phyloP scores from a whole-genome alignment of 1,284 basidiomycete genomes.

The Naganishia albida region DNA sequence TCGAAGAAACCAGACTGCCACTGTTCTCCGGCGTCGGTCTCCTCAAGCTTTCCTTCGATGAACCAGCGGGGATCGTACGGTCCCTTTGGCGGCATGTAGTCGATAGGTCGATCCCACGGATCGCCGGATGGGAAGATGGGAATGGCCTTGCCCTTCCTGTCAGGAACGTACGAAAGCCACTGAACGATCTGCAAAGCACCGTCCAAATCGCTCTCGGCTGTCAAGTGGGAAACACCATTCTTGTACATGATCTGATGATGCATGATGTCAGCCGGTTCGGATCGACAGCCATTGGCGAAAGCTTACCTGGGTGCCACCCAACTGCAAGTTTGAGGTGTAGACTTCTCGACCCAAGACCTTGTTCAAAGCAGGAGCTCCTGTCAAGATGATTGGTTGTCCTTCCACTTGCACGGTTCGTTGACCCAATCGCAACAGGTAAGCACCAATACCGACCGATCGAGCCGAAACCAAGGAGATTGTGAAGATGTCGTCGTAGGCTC shows the following conservation, averaged over 20 bases:
- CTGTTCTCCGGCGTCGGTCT: constrained; percentile 62
- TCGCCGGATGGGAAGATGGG: constrained; percentile 73
- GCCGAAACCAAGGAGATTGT: constrained; percentile 98
- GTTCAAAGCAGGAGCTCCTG: constrained; percentile 94
- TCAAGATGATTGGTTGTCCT: constrained; percentile 98
- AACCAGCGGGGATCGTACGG: constrained; percentile 98
- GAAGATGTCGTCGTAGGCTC: constrained; percentile 98
- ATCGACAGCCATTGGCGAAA: not conserved
- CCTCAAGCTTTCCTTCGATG: constrained; percentile 88
- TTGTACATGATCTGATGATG: constrained; percentile 85
- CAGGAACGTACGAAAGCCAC: constrained; percentile 93
- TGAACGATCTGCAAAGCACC: constrained; percentile 89
- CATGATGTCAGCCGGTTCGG: not conserved
- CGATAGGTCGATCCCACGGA: constrained; percentile 89
- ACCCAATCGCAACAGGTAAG: constrained; percentile 96
- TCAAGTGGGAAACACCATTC: constrained; percentile 97
- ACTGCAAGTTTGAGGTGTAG: constrained; percentile 97
- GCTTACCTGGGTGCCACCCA: constrained; percentile 82
- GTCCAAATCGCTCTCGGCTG: constrained; percentile 89
- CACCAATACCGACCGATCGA: constrained; percentile 98
- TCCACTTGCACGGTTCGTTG: constrained; percentile 98
- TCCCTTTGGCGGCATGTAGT: constrained; percentile 86
- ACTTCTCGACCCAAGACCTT: constrained; percentile 99
- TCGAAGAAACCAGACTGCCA: constrained; percentile 95
- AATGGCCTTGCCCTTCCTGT: constrained; percentile 71